Conservation (phyloP, 2,329 filamentous ascomycete genomes). For the Penicillium sp. region DNA sequence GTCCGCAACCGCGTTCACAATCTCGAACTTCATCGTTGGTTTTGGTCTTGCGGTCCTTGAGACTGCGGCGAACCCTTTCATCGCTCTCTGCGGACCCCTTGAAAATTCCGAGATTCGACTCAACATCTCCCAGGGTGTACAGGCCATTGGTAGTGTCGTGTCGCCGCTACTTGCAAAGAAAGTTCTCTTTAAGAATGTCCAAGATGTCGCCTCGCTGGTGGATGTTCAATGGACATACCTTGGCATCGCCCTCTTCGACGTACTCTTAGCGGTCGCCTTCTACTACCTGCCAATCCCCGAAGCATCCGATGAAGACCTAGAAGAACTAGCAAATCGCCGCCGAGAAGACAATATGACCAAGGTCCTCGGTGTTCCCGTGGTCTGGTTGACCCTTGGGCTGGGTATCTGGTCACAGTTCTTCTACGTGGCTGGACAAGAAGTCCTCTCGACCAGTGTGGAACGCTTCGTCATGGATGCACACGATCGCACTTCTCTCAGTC, state of each 20-base stretch:
- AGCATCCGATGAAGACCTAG: constrained; percentile 60
- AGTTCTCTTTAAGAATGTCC: constrained; percentile 55
- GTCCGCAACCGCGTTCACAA: constrained; percentile 59
- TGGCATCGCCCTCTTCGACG: constrained; percentile 60
- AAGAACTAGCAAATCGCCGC: constrained; percentile 53
- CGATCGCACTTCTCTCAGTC: constrained; percentile 30
- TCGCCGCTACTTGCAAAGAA: constrained; percentile 60
- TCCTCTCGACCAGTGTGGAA: constrained; percentile 50
- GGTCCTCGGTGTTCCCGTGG: constrained; percentile 47
- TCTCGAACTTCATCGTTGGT: constrained; percentile 64
- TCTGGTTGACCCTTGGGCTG: constrained; percentile 57
- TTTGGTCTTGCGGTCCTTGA: constrained; percentile 61
- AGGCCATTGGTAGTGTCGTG: constrained; percentile 59
- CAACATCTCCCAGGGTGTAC: constrained; percentile 61
- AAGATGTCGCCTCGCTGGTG: constrained; percentile 53
- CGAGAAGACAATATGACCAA: constrained; percentile 50
- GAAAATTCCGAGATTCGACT: constrained; percentile 60
- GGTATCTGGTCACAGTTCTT: constrained; percentile 58
- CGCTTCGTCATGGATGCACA: constrained; percentile 44
- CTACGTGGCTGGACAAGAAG: constrained; percentile 62
- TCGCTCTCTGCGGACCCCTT: constrained; percentile 59
- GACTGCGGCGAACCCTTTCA: constrained; percentile 62
- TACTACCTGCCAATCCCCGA: constrained; percentile 63
- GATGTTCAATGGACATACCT: constrained; percentile 66
- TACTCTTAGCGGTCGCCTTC: constrained; percentile 58